Base-by-base conservation (phyloP, 2,329 filamentous ascomycete genomes). In the Pezicula radicicola region DNA sequence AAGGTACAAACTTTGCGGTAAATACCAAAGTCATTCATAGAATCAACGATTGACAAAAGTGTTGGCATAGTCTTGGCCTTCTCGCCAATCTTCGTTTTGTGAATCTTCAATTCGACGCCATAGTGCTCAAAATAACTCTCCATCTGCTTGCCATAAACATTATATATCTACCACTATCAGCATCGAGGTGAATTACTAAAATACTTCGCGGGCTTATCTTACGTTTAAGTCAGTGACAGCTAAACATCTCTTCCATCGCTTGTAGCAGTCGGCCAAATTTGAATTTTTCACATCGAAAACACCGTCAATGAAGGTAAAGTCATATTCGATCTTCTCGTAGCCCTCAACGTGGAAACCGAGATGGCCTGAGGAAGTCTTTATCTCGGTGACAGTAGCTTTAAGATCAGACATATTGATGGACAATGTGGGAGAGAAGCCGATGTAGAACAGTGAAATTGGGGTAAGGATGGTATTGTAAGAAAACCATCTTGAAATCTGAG, bases 281-380 rank as follows among this genome's bases (percentile, higher is more conserved):
- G 72, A 61, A 62, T 88, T 87, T 56, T 74, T 62, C 40, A 74
- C 61, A 63, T 87, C 72, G 68, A 89, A 89, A 51, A 89, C 77
- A 45, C 79, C 81, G 60, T 89, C 85, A 44, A 89, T 77, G 69
- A 89, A 88, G 50, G 83, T 81, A 67, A 89, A 89, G 69, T 88
- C 84, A 66, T 89, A 89, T 63, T 87, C 81, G 64, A 89, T 88
- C 75, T 87, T 89, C 74, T 89, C 86, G 61, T 87, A 88, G 21
- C 86, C 86, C 59, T 84, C 81, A 54, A 89, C 85, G 58, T 86
- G 81, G 70, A 89, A 89, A 36, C 85, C 86, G 55, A 46, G 46
- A 45, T 66, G 62, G 19, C 60, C 59, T 13, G 62, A 56, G 3
- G 55, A 50, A 7, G 76, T 73, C 60, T 76, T 70, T 55, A 83